Percentiles rank a stretch among this genome's conserved stretches.
These are phyloP conservation scores for Neurospora discreta DNA, from an alignment of 495 filamentous ascomycete species.

Conservation along the genomic window DNA sequence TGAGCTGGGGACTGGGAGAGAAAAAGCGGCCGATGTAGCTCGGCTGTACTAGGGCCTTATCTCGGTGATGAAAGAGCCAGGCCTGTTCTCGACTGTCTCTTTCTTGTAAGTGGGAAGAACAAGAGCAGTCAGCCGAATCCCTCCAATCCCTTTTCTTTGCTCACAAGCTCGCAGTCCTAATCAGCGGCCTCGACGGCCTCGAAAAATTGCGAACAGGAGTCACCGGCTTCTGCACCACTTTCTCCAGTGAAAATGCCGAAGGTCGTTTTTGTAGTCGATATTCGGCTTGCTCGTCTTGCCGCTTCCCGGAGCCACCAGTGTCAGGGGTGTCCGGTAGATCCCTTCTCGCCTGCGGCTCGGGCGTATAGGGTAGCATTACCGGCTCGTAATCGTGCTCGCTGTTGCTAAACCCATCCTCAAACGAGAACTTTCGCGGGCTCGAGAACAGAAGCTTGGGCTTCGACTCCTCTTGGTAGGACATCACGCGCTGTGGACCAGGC, in stretches of 20 bases:
- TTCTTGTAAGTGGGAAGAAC: background rate
- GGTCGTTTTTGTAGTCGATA: background rate
- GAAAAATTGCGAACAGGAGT: background rate
- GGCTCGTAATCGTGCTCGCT: background rate
- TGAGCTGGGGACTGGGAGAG: background rate
- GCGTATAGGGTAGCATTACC: background rate
- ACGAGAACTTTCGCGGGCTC: background rate
- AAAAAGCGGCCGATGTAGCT: background rate
- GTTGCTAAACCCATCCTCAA: background rate
- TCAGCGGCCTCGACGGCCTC: background rate
- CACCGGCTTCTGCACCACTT: background rate
- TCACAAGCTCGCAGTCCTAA: background rate
- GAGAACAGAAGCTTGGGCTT: background rate
- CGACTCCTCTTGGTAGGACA: background rate
- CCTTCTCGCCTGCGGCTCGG: background rate
- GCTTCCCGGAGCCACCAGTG: background rate
- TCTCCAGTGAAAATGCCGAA: background rate
- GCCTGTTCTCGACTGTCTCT: background rate
- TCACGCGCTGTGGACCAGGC: background rate
- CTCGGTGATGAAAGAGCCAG: background rate
- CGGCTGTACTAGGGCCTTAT: background rate
- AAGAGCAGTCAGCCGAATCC: background rate
- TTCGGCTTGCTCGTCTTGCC: background rate
- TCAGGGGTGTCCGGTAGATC: background rate
- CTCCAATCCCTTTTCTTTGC: background rate